Evolutionary conservation across 2,329 filamentous ascomycete species (phyloP), one percentile per base, ranked within the genome.

Genomic region (Ophiostoma sp.): DNA sequence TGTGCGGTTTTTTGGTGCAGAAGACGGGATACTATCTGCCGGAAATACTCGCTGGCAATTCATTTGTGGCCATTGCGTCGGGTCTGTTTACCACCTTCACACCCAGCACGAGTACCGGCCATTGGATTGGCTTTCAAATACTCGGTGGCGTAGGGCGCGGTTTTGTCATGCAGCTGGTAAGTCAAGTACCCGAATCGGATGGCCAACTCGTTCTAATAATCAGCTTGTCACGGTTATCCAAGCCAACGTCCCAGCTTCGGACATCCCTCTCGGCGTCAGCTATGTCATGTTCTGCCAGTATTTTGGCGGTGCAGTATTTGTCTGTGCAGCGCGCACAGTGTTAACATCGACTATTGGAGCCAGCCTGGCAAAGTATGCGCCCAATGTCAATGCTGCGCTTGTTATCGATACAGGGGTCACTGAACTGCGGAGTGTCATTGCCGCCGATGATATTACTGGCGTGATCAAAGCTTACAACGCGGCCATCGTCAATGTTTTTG

Each of bases 281-380:
- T 57, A 57, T 15, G n/a, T 57, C 52, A 57, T 57, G 52, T 57
- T 57, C 23, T 57, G 52, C 23, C 52, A 57, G 11, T 54, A 57
- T 27, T 57, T 27, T 15, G 52, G n/a, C 52, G 52, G 52, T 27
- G 52, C 52, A 57, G 52, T 57, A 4, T 57, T 57, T 23, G 27
- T 57, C n/a, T 57, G 52, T 27, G 52, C 52, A 13, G 52, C 52
- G 13, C 52, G 52, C 8, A 57, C 52, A 27, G 52, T 57, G 8
- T 13, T 57, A n/a, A 57, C 52, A 15, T 57, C 52, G 23, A 57
- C 52, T 5, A 27, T 57, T 13, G 52, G n/a, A 27, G n/a, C 52
- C 13, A n/a, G 2, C 8, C 52, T 57, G 23, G n/a, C 11, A 27
- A 57, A 27, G 52, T 57, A 57, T 57, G 52, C 52, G 23, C 52